Base-by-base conservation (phyloP, 352 stramenopile genomes). In the Phytophthora pistaciae region DNA sequence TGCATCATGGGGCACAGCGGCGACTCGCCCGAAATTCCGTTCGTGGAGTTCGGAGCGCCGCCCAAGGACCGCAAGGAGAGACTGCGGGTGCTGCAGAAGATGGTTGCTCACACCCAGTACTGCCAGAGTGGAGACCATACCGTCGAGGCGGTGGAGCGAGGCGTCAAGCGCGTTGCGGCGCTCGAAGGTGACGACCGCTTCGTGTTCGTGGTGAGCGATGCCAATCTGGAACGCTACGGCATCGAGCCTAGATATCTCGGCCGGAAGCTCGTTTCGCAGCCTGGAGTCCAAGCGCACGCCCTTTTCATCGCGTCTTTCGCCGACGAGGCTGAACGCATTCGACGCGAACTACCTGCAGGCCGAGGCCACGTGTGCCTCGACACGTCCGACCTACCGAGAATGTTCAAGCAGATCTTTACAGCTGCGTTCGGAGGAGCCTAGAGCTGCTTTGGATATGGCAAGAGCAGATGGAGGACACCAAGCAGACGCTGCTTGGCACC, bases 81-180 rank as follows among this genome's bases (percentile, higher is more conserved):
- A 13, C 81, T 99, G 50, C 91, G 88, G 74, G 77, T 99, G 20
- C 75, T 99, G 18, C 84, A 98, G 69, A 82, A 83, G 11, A 99
- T 99, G 88, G 86, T 98, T 16, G 96, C 96, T 21, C 96, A 99
- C 69, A 94, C 93, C 31, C 96, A 99, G 75, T 98, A 98, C 80
- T 98, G 91, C 55, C 89, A 85, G 54, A 96, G 88, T 31, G 96
- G 97, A 23, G 97, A 99, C 68, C 90, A 98, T 70, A 99, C 97
- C 0, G 80, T 99, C 20, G 92, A 98, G 64, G 96, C 95, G 11
- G 97, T 98, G 13, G 80, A 91, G 50, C 67, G 80, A 36, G 96
- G 89, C 7, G 84, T 98, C 21, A 59, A 87, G 56, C 79, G 86
- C 13, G 85, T 97, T 20, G 73, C 74, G 6, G 79, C 90, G 16